phyloP scores from a whole-genome alignment of 495 filamentous ascomycete genomes.

The Penicillium flavigenum region DNA sequence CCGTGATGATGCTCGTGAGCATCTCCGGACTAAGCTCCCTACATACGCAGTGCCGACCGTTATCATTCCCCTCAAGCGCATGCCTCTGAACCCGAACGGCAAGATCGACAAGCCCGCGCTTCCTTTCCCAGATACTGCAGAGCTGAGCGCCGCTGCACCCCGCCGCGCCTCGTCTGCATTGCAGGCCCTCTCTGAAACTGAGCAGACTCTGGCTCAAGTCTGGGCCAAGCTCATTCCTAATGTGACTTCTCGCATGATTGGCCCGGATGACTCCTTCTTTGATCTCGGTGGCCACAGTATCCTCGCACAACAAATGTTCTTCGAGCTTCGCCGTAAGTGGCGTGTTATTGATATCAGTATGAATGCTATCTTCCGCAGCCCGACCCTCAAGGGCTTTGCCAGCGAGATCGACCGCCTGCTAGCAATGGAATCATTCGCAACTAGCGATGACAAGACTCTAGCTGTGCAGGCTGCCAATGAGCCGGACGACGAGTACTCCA shows the following conservation, averaged over 20 bases:
- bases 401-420: conserved; percentile 68
- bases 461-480: conserved; percentile 27
- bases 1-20: conserved; percentile 69
- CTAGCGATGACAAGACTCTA: conserved; percentile 31
- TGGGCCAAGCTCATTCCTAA: conserved; percentile 62
- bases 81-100: conserved; percentile 92
- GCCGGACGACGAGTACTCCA: conserved; percentile 61
- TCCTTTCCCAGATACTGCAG: conserved; percentile 81
- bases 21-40: conserved; percentile 74
- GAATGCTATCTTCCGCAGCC: conserved; percentile 71
- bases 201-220: conserved; percentile 63
- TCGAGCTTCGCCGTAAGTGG: conserved; percentile 62
- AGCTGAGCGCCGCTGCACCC: conserved; percentile 46
- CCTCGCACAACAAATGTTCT: conserved; percentile 81
- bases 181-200: conserved; percentile 57
- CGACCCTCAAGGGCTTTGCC: conserved; percentile 71
- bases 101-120: conserved; percentile 90
- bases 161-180: conserved; percentile 38
- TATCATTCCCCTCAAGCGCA: conserved; percentile 72
- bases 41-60: conserved; percentile 78
- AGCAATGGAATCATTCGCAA: conserved; percentile 39
- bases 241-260: conserved; percentile 57
- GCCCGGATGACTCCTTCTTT: conserved; percentile 73
- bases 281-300: conserved; percentile 87
- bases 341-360: conserved; percentile 69